Evolutionary conservation across 352 stramenopile species (phyloP), one percentile per base, ranked within the genome.

Genomic region (Phytophthora sansomeana): DNA sequence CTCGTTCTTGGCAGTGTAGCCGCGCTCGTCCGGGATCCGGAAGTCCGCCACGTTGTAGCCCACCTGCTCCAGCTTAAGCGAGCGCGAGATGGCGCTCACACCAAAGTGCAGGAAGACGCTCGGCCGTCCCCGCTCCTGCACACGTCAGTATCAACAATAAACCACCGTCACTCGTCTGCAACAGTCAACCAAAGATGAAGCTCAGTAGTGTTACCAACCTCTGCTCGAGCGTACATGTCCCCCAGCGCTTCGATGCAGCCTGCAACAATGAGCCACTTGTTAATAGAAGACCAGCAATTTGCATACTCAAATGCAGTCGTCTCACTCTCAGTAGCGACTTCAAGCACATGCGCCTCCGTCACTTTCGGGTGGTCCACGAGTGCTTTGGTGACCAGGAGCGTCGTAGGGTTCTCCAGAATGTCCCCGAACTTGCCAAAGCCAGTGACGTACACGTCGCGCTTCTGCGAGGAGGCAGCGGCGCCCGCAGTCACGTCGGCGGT

Each of bases 21-120:
- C 88, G 29, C 84, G 80, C 61, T 93, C 83, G 38, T 96, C 88
- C 16, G 86, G 85, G 63, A 96, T 93, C 11, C 82, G 60, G 49
- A 96, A 96, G 67, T 94, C 60, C 7, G 85, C 85, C 26, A 92
- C 43, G 49, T 96, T 96, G 72, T 96, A 96, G 16, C 80, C 87
- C 39, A 87, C 67, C 10, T 75, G 65, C 72, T 96, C 87, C 19
- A 96, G 63, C 32, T 74, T 68, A 44, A 94, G 81, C 44, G 75
- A 52, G 21, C 42, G 76, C 8, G 78, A 57, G 2, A 71, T 69
- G 33, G 81, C 80, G 4, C 71, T 82, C 32, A 96, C 77, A 13
- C 87, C 87, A 16, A 96, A 76, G 58, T 96, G 87, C 43, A 96
- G 46, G 33, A 94, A 92, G 42, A 93, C 70, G 53, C 75, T 81